Conservation (phyloP, 1,284 basidiomycete species). For the Heterobasidion irregulare region DNA sequence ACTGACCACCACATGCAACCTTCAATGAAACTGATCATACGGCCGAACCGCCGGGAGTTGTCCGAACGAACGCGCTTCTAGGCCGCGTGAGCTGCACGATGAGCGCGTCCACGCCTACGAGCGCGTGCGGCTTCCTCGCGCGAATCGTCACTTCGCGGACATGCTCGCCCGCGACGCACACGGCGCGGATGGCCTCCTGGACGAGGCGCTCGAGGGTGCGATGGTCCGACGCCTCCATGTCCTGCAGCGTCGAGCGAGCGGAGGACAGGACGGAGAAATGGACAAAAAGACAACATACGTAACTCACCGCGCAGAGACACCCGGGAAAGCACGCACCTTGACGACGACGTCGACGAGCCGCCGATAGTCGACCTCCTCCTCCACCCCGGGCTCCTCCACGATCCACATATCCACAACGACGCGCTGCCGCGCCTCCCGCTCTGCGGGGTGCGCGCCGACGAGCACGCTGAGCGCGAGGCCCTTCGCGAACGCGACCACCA, state of each 20-base stretch:
- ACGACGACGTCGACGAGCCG: constrained; percentile 6
- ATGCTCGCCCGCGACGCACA: constrained; percentile 3
- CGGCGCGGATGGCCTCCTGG: constrained; percentile 6
- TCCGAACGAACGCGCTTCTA: constrained; percentile 2
- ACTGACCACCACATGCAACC: neutral
- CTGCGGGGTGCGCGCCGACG: constrained; percentile 1
- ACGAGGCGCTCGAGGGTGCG: constrained; percentile 9
- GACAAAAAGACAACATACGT: neutral
- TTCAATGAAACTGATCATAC: neutral
- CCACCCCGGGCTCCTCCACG: constrained; percentile 3
- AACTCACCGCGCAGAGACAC: neutral
- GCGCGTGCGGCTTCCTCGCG: constrained; percentile 3
- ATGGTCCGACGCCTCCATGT: constrained; percentile 4
- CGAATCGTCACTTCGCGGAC: constrained; percentile 7
- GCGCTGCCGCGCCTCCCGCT: constrained; percentile 6
- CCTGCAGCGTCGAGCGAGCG: neutral
- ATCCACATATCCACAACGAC: constrained; percentile 9
- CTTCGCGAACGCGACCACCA: constrained; percentile 2
- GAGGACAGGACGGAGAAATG: neutral
- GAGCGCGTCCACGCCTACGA: constrained; percentile 1
- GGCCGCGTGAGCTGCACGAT: constrained; percentile 7
- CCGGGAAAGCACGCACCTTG: constrained; percentile 3
- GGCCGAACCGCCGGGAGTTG: neutral
- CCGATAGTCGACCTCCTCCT: constrained; percentile 6
- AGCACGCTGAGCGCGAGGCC: constrained; percentile 6